phyloP scores from a whole-genome alignment of 371 early-diverging fungal species.

The Mortierella sp. region DNA sequence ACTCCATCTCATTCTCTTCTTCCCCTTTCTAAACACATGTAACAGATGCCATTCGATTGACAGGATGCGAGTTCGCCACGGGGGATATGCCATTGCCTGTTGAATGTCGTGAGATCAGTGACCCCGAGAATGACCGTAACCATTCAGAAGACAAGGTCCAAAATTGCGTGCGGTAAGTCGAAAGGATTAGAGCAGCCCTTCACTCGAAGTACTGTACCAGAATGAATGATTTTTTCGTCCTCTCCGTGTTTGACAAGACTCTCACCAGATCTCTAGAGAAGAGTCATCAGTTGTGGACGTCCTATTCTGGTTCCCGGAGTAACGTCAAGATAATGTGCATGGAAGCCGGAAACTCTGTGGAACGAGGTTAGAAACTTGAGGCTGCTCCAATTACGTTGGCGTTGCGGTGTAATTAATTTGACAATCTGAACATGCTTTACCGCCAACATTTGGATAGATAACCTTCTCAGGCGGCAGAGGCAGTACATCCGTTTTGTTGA shows the following conservation, averaged over 20 bases:
- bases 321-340: conserved; percentile 48
- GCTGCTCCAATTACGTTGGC: no score
- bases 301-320: conserved; percentile 44
- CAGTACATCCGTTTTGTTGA: no score
- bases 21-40: neutral
- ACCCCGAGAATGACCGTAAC: neutral
- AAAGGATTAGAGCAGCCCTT: no score
- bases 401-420: no score
- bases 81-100: conserved; percentile 35
- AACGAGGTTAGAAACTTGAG: conserved; percentile 25
- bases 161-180: conserved; percentile 39
- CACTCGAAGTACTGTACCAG: neutral
- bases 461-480: no score
- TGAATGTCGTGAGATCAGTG: conserved; percentile 19
- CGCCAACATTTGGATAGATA: no score
- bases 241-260: no score
- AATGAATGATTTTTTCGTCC: no score
- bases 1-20: neutral
- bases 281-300: conserved; percentile 44
- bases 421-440: no score
- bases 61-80: conserved; percentile 44
- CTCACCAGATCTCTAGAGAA: conserved; percentile 30
- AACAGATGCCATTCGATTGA: conserved; percentile 38
- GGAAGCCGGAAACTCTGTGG: conserved; percentile 25
- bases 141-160: conserved; percentile 1